A percentile compares a stretch with the other conserved stretches of the same genome.
Conservation (phyloP, 495 filamentous ascomycete genomes). For the Hypoxylon fuscum region DNA sequence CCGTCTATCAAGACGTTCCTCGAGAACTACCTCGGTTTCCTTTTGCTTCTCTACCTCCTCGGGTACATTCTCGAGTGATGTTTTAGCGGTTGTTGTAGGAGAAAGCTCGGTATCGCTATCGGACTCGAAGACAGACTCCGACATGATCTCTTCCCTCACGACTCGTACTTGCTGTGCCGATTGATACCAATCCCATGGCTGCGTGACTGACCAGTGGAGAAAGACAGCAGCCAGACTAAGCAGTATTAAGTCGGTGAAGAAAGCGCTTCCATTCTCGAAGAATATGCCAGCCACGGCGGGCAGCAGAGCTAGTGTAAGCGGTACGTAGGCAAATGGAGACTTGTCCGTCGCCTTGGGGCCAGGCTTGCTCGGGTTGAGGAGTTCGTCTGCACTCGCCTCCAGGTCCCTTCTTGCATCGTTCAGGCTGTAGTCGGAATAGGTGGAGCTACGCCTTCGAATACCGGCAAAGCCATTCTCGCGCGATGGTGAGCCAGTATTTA, state of each 20-base stretch:
- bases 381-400: constrained; percentile 74
- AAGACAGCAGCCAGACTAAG: constrained; percentile 82
- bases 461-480: constrained; percentile 39
- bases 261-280: constrained; percentile 81
- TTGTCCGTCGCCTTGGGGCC: constrained; percentile 24
- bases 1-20: constrained; percentile 15
- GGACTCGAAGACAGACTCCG: constrained; percentile 59
- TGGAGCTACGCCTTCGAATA: constrained; percentile 72
- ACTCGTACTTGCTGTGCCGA: constrained; percentile 72
- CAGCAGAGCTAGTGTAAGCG: constrained; percentile 82
- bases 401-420: constrained; percentile 73
- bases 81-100: constrained; percentile 25
- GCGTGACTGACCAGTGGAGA: constrained; percentile 89
- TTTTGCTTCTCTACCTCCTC: constrained; percentile 46
- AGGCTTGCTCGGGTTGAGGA: constrained; percentile 71
- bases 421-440: constrained; percentile 74
- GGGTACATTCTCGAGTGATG: constrained; percentile 51
- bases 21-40: constrained; percentile 7
- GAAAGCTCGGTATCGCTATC: constrained; percentile 55
- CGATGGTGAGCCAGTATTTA: constrained; percentile 19
- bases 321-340: constrained; percentile 73
- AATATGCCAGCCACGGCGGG: constrained; percentile 86
- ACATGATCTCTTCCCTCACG: constrained; percentile 53
- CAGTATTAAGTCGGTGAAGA: constrained; percentile 86
- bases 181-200: constrained; percentile 96